Percentiles rank a stretch among this genome's conserved stretches.
These are phyloP conservation scores for Cryptosporidium muris DNA, from an alignment of 169 alveolate species.

Conservation along the genomic window DNA sequence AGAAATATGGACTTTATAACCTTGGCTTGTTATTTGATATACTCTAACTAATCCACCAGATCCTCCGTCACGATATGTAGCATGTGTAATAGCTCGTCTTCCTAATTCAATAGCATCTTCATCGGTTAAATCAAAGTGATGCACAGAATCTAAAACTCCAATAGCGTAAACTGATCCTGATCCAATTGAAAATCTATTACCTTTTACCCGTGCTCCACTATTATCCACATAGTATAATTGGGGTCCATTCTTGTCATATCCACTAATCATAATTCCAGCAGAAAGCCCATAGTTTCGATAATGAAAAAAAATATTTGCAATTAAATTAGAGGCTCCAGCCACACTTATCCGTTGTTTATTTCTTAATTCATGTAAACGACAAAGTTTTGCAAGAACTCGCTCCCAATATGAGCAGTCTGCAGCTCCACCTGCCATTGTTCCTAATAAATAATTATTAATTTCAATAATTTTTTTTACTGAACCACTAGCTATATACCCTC, in stretches of 20 bases:
- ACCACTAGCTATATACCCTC: constrained; percentile 94
- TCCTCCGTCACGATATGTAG: constrained; percentile 98
- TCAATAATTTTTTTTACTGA: constrained; percentile 95
- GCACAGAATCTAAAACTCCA: constrained; percentile 95
- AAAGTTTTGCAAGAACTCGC: constrained; percentile 90
- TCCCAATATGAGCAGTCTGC: constrained; percentile 99
- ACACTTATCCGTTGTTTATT: constrained; percentile 93
- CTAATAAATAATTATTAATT: constrained; percentile 95
- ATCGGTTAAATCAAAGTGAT: constrained; percentile 90
- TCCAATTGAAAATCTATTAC: constrained; percentile 92
- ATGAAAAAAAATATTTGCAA: constrained; percentile 91
- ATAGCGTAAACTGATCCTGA: constrained; percentile 98
- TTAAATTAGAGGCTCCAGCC: constrained; percentile 97
- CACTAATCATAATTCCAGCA: constrained; percentile 93
- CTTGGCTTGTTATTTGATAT: constrained; percentile 92
- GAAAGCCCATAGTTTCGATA: constrained; percentile 98
- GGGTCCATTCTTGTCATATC: constrained; percentile 90
- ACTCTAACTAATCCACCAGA: constrained; percentile 99
- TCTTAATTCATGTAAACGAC: constrained; percentile 89
- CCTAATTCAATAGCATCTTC: constrained; percentile 98
- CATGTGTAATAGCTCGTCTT: constrained; percentile 96
- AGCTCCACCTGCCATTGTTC: constrained; percentile 99
- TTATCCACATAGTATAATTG: constrained; percentile 91
- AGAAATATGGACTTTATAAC: constrained; percentile 91
- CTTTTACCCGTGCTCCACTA: constrained; percentile 93